These are phyloP conservation scores for Saitozyma podzolica DNA, from an alignment of 768 basidiomycete genomes.

Conservation along the genomic window DNA sequence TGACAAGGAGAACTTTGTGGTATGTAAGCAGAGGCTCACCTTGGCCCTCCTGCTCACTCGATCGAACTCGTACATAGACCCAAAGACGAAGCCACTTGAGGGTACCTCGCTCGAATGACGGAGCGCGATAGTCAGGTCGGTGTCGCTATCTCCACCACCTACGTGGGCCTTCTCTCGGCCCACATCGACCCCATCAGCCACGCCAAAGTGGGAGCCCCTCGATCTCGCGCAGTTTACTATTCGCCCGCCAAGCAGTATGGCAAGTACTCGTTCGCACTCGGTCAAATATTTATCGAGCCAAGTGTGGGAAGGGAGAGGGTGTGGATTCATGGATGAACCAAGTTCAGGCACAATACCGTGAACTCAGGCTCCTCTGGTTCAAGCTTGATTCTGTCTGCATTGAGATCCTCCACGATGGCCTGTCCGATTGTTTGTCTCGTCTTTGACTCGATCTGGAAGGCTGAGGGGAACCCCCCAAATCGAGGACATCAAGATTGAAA, in stretches of 20 bases:
- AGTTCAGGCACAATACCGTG: slow-evolving; percentile 5
- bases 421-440: slow-evolving; percentile 3
- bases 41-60: slow-evolving; percentile 7
- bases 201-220: slow-evolving; percentile 1
- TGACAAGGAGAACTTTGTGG: slow-evolving; percentile 11
- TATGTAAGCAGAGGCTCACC: slow-evolving; percentile 7
- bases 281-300: background rate
- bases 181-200: slow-evolving; percentile 5
- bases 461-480: no score
- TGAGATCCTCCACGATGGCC: slow-evolving; percentile 8
- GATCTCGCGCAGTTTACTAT: slow-evolving; percentile 3
- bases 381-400: slow-evolving; percentile 8
- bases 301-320: slow-evolving; percentile 9
- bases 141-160: slow-evolving; percentile 2
- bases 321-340: slow-evolving; percentile 9
- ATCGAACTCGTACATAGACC: slow-evolving; percentile 1
- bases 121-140: slow-evolving; percentile 7
- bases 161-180: slow-evolving; percentile 3
- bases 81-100: background rate
- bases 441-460: no score
- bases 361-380: slow-evolving; percentile 8
- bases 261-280: slow-evolving; percentile 14
- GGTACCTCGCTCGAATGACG: background rate
- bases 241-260: slow-evolving; percentile 2
- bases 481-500: no score